These are phyloP conservation scores for Tulasnella sp. DNA, from an alignment of 768 basidiomycete species.

Conservation along the genomic window DNA sequence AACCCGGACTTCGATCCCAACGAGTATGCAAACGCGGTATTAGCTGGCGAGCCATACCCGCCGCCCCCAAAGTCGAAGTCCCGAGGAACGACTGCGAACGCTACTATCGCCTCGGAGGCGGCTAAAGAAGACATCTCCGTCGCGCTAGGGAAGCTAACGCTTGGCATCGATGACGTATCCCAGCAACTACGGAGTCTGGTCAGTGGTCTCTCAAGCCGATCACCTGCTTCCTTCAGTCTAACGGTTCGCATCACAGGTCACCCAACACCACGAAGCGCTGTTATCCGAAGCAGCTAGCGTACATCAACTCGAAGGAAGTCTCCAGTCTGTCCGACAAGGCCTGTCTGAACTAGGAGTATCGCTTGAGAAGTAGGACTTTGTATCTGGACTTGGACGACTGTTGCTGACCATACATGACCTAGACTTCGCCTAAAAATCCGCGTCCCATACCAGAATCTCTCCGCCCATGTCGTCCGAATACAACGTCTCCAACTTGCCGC, in stretches of 20 bases:
- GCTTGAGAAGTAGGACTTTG: conserved; percentile 65
- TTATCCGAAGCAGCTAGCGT: conserved; percentile 81
- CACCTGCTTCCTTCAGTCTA: neutral
- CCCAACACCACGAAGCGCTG: conserved; percentile 78
- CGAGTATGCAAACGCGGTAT: conserved; percentile 87
- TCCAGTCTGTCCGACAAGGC: conserved; percentile 67
- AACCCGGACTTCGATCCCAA: conserved; percentile 78
- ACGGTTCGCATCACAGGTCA: conserved; percentile 56
- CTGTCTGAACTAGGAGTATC: conserved; percentile 74
- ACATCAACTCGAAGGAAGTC: conserved; percentile 67
- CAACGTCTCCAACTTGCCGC: conserved; percentile 80
- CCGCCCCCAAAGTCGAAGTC: conserved; percentile 42
- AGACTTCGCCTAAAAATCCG: conserved; percentile 88
- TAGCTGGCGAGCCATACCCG: conserved; percentile 80
- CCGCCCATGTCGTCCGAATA: conserved; percentile 69
- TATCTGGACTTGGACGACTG: conserved; percentile 37
- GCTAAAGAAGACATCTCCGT: conserved; percentile 84
- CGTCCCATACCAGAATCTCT: conserved; percentile 75
- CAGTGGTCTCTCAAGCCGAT: conserved; percentile 41
- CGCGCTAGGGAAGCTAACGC: conserved; percentile 83
- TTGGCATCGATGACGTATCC: conserved; percentile 88
- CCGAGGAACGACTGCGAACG: conserved; percentile 51
- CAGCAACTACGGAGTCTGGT: conserved; percentile 88
- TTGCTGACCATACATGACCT: conserved; percentile 38
- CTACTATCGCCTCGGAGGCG: conserved; percentile 30